phyloP scores from a whole-genome alignment of 2,329 filamentous ascomycete species.

The Aureobasidium sp. region DNA sequence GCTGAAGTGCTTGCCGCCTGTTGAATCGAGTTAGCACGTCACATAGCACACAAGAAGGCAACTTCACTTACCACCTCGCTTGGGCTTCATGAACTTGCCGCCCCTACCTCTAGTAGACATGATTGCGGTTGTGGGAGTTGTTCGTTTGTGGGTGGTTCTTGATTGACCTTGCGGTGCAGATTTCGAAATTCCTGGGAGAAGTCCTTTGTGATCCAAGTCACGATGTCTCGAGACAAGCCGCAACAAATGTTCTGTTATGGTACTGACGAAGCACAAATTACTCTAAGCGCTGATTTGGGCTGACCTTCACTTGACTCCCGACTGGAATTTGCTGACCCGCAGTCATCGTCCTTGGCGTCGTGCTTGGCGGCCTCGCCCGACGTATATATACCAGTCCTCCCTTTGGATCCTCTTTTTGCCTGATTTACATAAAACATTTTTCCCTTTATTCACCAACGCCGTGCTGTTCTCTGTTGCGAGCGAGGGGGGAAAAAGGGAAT shows the following conservation, averaged over 20 bases:
- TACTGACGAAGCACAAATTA: constrained; percentile 1
- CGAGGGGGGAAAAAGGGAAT: constrained; percentile 19
- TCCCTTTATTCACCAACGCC: not conserved
- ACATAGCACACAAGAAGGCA: not conserved
- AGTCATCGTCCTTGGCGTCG: constrained; percentile 5
- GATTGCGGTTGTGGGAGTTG: constrained; percentile 31
- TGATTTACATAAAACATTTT: not conserved
- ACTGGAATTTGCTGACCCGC: constrained; percentile 12
- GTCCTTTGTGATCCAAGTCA: not conserved
- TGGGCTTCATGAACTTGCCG: constrained; percentile 91
- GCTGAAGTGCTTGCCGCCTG: constrained; percentile 93
- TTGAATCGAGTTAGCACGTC: constrained; percentile 18
- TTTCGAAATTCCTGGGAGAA: not conserved
- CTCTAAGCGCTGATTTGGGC: not conserved
- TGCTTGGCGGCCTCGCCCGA: not conserved
- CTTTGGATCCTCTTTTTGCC: constrained; percentile 17
- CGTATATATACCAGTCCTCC: constrained; percentile 5
- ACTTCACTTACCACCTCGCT: constrained; percentile 66
- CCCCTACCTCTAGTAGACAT: constrained; percentile 65
- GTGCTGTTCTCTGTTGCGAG: not conserved
- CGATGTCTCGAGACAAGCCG: not conserved
- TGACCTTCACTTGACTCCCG: not conserved
- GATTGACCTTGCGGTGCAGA: not conserved
- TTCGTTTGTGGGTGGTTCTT: constrained; percentile 2
- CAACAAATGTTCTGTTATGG: not conserved